Conservation (phyloP, 2,329 filamentous ascomycete species). For the Pestalotiopsis sp. region DNA sequence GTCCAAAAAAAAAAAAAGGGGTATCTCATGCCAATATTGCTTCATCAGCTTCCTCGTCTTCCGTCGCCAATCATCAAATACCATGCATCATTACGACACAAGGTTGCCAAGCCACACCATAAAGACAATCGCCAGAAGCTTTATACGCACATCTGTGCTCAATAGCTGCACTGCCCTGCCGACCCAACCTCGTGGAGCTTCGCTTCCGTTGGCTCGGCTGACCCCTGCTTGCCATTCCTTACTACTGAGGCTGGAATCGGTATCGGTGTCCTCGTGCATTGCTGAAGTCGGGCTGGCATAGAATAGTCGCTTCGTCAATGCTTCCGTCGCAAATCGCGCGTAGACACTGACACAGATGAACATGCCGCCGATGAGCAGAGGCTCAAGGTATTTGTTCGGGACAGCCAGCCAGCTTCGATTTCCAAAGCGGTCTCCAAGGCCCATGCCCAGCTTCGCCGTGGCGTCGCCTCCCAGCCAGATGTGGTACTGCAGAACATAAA, state of each 20-base stretch:
- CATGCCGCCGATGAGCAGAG: slow-evolving; percentile 25
- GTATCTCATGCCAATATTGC: slow-evolving; percentile 2
- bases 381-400: slow-evolving; percentile 24
- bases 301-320: slow-evolving; percentile 21
- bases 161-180: background rate
- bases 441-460: slow-evolving; percentile 47
- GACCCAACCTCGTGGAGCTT: background rate
- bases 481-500: slow-evolving; percentile 63
- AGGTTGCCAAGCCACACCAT: slow-evolving; percentile 27
- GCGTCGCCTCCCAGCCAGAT: slow-evolving; percentile 63
- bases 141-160: slow-evolving; percentile 1
- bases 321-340: slow-evolving; percentile 24
- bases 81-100: slow-evolving; percentile 17
- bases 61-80: background rate
- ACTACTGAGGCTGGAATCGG: background rate
- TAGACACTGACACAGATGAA: slow-evolving; percentile 28
- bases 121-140: slow-evolving; percentile 21
- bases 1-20: background rate
- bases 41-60: background rate
- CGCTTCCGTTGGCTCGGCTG: background rate
- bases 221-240: background rate
- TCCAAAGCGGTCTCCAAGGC: slow-evolving; percentile 12
- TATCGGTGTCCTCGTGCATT: background rate
- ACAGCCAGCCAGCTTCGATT: slow-evolving; percentile 13
- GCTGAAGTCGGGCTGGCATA: background rate